Percentiles rank a stretch among this genome's conserved stretches.
Conservation (phyloP, 805 yeast genomes). For the Saturnispora diversa region DNA sequence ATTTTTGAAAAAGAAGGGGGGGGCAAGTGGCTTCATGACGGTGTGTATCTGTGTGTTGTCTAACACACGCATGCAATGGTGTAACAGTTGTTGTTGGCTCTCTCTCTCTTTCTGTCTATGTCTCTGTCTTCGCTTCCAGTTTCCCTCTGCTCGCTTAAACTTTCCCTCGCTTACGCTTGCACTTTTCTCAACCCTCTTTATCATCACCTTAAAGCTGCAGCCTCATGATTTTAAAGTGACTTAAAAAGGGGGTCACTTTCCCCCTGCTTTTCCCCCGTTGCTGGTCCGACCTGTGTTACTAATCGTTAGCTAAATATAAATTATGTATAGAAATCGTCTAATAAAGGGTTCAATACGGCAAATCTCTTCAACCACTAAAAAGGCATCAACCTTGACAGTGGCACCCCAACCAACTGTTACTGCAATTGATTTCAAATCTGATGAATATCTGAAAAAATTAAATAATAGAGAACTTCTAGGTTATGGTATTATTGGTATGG, state of each 20-base stretch:
- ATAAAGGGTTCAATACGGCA: slow-evolving; percentile 4
- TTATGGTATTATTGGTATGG: slow-evolving; percentile 58
- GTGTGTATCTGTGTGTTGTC: no score
- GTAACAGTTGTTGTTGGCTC: no score
- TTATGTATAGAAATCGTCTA: no score
- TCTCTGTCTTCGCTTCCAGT: background rate
- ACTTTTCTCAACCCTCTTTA: background rate
- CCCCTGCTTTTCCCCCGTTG: background rate
- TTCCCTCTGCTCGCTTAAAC: background rate
- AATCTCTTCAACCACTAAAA: slow-evolving; percentile 7
- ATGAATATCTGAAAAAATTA: slow-evolving; percentile 43
- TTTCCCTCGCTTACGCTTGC: slow-evolving; percentile 2
- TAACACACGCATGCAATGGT: no score
- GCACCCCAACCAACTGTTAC: slow-evolving; percentile 2
- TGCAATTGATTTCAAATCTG: background rate
- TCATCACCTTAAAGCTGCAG: background rate
- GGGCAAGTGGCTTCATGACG: no score
- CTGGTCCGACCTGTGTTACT: background rate
- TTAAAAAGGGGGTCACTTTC: background rate
- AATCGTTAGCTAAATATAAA: background rate
- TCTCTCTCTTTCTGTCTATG: background rate
- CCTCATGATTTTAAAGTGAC: background rate
- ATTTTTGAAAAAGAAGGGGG: no score
- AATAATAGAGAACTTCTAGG: slow-evolving; percentile 51
- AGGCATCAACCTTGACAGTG: slow-evolving; percentile 1